Conservation (phyloP, 768 basidiomycete genomes). For the Kwoniella shandongensis region DNA sequence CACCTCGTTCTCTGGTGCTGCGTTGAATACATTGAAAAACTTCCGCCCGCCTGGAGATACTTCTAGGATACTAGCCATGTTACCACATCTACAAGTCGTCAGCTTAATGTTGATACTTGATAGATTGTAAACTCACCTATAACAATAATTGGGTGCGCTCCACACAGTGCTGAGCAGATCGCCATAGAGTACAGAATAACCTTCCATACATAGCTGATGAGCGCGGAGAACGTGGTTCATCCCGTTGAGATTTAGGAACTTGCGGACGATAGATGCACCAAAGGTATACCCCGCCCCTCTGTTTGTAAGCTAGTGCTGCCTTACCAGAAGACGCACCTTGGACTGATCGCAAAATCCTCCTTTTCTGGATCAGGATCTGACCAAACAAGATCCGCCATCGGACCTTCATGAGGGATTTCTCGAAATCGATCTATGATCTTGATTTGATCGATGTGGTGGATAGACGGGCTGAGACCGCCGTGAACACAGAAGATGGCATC, state of each 20-base stretch:
- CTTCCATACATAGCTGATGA: constrained; percentile 99
- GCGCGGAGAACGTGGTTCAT: constrained; percentile 98
- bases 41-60: constrained; percentile 81
- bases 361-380: constrained; percentile 99
- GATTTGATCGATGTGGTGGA: constrained; percentile 99
- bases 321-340: constrained; percentile 63
- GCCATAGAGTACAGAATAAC: constrained; percentile 95
- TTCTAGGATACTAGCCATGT: constrained; percentile 93
- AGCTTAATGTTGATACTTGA: neutral
- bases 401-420: constrained; percentile 99
- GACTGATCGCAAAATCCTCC: constrained; percentile 98
- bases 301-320: constrained; percentile 7
- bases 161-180: constrained; percentile 95
- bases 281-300: constrained; percentile 99
- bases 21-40: constrained; percentile 98
- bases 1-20: constrained; percentile 92
- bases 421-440: constrained; percentile 98
- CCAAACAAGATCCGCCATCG: constrained; percentile 99
- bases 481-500: constrained; percentile 99
- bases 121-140: constrained; percentile 56
- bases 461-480: constrained; percentile 97
- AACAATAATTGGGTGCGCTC: constrained; percentile 98
- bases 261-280: constrained; percentile 94
- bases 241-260: constrained; percentile 91
- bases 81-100: constrained; percentile 68